phyloP scores from a whole-genome alignment of 1,139 yeast species.

The Saccharomyces hybrid region DNA sequence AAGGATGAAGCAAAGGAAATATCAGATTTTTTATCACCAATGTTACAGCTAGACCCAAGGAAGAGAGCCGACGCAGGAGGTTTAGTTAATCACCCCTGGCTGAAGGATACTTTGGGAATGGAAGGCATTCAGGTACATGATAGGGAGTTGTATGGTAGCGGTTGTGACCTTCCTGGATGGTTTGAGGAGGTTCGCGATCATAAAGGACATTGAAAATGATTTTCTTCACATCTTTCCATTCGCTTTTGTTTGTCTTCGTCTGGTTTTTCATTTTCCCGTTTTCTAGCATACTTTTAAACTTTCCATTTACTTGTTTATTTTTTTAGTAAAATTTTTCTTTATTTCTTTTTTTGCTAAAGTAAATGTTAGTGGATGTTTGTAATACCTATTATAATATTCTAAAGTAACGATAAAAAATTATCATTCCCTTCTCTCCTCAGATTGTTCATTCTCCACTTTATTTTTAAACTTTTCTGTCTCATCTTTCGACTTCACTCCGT shows the following conservation, averaged over 20 bases:
- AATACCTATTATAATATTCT: slow-evolving; percentile 1
- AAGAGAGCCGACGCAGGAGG: slow-evolving; percentile 72
- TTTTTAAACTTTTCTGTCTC: background rate
- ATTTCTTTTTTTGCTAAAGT: background rate
- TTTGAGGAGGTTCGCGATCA: slow-evolving; percentile 28
- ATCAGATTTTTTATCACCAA: slow-evolving; percentile 55
- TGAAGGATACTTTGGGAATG: slow-evolving; percentile 53
- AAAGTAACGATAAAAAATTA: background rate
- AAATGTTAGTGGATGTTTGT: background rate
- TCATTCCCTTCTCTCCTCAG: background rate
- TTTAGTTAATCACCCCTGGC: slow-evolving; percentile 68
- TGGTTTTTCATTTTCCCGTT: background rate
- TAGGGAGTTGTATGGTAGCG: slow-evolving; percentile 52
- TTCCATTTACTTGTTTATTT: background rate
- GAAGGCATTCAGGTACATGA: slow-evolving; percentile 43
- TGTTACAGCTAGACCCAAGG: slow-evolving; percentile 61
- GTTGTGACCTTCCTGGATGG: slow-evolving; percentile 67
- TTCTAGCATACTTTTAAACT: background rate
- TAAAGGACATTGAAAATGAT: slow-evolving; percentile 20
- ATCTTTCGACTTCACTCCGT: too few species aligned
- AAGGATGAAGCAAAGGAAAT: slow-evolving; percentile 47
- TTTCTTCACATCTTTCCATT: background rate
- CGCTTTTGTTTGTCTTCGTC: background rate
- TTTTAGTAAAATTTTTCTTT: background rate
- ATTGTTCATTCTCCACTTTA: background rate